Evolutionary conservation across 352 stramenopile species (phyloP), one percentile per base, ranked within the genome.

Genomic region (Globisporangium okanoganense): DNA sequence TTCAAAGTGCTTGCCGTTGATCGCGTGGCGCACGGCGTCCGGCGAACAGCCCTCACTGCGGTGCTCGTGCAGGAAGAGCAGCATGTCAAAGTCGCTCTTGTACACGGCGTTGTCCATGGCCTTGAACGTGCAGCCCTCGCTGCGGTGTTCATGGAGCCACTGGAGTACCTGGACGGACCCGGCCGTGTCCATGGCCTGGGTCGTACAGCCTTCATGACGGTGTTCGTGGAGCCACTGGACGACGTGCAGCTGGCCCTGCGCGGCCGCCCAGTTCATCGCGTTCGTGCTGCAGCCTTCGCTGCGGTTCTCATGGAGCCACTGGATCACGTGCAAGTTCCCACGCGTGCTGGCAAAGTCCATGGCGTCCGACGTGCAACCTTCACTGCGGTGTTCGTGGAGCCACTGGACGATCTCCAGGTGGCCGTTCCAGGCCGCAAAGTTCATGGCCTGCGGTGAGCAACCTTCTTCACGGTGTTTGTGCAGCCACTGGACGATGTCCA

Each of bases 291-390:
- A 72, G 7, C 62, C 62, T 16, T 66, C 66, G 12, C 18, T 40
- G 1, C 61, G 65, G 13, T 62, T 22, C 13, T 61, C 61, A 10
- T 72, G 62, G 12, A 72, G 53, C 51, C 56, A 62, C 36, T 57
- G 6, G 20, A 72, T 47, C 2, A 72, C 45, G 14, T 51, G 40
- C 12, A 70, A 6, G 35, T 72, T 54, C 16, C 66, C 66, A 12
- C 50, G 50, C 25, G 35, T 55, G 18, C 61, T 61, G 20, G 64
- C 56, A 52, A 43, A 73, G 64, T 90, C 75, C 69, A 90, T 87
- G 25, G 80, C 80, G 24, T 75, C 76, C 16, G 67, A 71, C 14
- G 79, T 87, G 67, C 76, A 85, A 18, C 82, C 78, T 36, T 91
- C 82, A 6, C n/a, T 61, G 10, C 79, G 75, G 52, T 89, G 55